A percentile compares a stretch with the other conserved stretches of the same genome.
Evolutionary conservation across 2,329 filamentous ascomycete species (phyloP).

Genomic region (Iodosphaeria phyllophila): DNA sequence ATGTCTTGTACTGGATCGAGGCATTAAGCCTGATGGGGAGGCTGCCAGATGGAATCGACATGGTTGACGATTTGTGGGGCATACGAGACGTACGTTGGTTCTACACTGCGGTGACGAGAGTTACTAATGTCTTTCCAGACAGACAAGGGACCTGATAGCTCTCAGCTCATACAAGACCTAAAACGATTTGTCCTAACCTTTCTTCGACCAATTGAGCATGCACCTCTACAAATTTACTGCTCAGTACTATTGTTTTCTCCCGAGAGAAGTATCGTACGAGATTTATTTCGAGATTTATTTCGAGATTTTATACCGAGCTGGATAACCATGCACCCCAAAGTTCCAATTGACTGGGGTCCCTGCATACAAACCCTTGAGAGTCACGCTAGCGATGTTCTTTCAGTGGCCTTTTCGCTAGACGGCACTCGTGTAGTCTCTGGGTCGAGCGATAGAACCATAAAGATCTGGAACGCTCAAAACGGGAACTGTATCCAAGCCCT

Average conservation of each 20-base stretch:
- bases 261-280: conserved; percentile 6
- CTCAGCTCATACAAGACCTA: conserved; percentile 12
- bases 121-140: too few species aligned
- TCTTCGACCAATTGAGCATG: conserved; percentile 9
- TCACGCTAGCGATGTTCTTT: conserved; percentile 98
- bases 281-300: conserved; percentile 3
- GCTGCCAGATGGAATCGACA: neutral
- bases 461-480: conserved; percentile 99
- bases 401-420: conserved; percentile 99
- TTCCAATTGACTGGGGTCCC: conserved; percentile 2
- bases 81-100: neutral
- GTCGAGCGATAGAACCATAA: conserved; percentile 96
- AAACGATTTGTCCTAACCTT: conserved; percentile 11
- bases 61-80: neutral
- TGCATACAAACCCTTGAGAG: conserved; percentile 13
- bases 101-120: too few species aligned
- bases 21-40: conserved; percentile 8
- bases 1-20: conserved; percentile 24
- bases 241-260: conserved; percentile 15
- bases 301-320: too few species aligned
- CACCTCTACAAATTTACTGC: conserved; percentile 15
- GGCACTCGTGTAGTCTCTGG: conserved; percentile 99
- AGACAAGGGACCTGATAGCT: too few species aligned
- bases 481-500: conserved; percentile 99
- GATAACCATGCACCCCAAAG: conserved; percentile 6